Evolutionary conservation across 331 rosid species (phyloP), one percentile per base, ranked within the genome.

Genomic region (Stylosanthes scabra): DNA sequence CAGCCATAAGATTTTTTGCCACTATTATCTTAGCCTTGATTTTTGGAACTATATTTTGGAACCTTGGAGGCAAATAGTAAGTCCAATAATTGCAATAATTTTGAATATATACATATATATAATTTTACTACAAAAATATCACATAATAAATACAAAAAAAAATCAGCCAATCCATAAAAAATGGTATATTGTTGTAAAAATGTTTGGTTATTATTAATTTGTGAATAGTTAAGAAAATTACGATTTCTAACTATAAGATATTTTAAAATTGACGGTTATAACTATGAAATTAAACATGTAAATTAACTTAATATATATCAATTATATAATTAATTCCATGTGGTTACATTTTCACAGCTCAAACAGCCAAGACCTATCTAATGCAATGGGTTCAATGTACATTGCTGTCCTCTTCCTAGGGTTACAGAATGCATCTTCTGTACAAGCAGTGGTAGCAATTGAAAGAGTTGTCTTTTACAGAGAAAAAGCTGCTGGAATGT

Each of bases 401-500:
- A 52, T 69, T 28, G 92, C 94, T 34, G 78, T 88, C 42, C 82
- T 90, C 59, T 88, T 88, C 61, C 47, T 90, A 16, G 97, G 97
- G 51, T 0, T 86, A 40, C 87, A 81, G 50, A 83, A 88, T 76
- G 57, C 92, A 41, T 42, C 81, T 9, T 25, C 87, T 2, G 87
- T 88, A 56, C 94, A 91, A 28, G 87, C 92, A 28, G 90, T 88
- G 3, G 77, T 91, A 52, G 83, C 84, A 0, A 51, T 83, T 63
- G 97, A 88, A 78, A 80, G 90, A 83, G 81, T 87, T 2, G 97
- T 86, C 25, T 88, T 83, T 70, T 91, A 91, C 40, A 80, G 97
- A 74, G 97, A 91, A 80, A 85, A 80, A 67, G 93, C 94, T 34
- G 94, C 92, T 10, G 94, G 92, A 71, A 85, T 90, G 94, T 90